Percentiles rank a stretch among this genome's conserved stretches.
Evolutionary conservation across 129 eudicot species (phyloP).

Genomic region (Sambucus nigra): DNA sequence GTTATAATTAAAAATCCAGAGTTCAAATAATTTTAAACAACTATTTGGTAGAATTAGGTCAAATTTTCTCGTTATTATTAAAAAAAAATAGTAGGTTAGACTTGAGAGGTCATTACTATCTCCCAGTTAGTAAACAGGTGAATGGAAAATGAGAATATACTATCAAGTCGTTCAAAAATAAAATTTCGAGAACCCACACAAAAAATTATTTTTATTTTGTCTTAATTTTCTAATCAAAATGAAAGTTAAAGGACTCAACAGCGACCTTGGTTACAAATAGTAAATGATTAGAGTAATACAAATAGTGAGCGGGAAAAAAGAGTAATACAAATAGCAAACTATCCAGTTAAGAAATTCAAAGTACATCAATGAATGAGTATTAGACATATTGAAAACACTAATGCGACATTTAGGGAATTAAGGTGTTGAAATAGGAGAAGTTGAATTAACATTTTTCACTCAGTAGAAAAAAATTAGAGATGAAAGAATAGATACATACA

Average conservation of each 20-base stretch:
- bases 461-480: too few species aligned
- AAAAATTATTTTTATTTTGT: too few species aligned
- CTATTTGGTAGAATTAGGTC: neutral
- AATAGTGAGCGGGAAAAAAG: too few species aligned
- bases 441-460: too few species aligned
- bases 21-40: neutral
- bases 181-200: neutral
- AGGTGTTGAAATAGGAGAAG: too few species aligned
- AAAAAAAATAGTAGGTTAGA: neutral
- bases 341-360: too few species aligned
- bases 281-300: neutral
- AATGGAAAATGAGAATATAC: neutral
- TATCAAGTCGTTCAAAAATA: neutral
- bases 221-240: neutral
- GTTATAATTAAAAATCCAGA: neutral
- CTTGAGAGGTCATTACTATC: neutral
- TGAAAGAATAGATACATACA: slow-evolving; percentile 32
- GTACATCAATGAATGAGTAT: neutral
- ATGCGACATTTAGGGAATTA: neutral
- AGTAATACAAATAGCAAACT: neutral
- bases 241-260: too few species aligned
- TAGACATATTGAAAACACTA: too few species aligned
- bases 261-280: neutral
- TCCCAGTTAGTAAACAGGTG: too few species aligned
- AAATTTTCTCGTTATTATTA: neutral